phyloP scores from a whole-genome alignment of 2,329 filamentous ascomycete species.

The Triangularia setosa region DNA sequence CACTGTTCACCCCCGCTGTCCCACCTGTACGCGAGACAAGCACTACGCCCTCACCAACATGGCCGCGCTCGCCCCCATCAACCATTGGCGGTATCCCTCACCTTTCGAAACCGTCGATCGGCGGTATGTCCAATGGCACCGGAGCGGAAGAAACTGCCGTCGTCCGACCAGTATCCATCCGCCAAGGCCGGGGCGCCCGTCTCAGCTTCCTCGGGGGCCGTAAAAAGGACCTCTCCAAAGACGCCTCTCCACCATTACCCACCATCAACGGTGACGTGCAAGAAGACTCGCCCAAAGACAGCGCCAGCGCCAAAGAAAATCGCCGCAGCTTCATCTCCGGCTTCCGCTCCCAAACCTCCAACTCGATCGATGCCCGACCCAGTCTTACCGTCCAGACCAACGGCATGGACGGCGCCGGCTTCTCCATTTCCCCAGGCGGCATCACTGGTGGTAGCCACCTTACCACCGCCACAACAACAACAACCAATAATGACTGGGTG shows the following conservation, averaged over 20 bases:
- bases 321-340: constrained; percentile 20
- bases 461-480: background rate
- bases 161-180: constrained; percentile 43
- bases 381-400: constrained; percentile 5
- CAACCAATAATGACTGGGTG: constrained; percentile 8
- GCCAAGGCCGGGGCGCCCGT: constrained; percentile 48
- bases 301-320: constrained; percentile 29
- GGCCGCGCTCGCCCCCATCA: constrained; percentile 48
- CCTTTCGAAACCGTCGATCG: background rate
- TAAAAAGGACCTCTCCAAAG: constrained; percentile 42
- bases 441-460: background rate
- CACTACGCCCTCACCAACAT: constrained; percentile 42
- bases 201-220: constrained; percentile 56
- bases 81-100: constrained; percentile 29
- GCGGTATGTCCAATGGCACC: constrained; percentile 19
- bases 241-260: constrained; percentile 13
- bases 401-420: background rate
- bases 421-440: constrained; percentile 2
- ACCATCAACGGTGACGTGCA: constrained; percentile 10
- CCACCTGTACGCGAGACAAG: constrained; percentile 38
- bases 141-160: constrained; percentile 48
- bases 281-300: constrained; percentile 9
- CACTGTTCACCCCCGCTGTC: constrained; percentile 54
- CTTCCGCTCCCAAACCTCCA: background rate
- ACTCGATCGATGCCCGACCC: background rate